These are phyloP conservation scores for Chlorella sorokiniana DNA, from an alignment of 139 green algal species.

Conservation along the genomic window DNA sequence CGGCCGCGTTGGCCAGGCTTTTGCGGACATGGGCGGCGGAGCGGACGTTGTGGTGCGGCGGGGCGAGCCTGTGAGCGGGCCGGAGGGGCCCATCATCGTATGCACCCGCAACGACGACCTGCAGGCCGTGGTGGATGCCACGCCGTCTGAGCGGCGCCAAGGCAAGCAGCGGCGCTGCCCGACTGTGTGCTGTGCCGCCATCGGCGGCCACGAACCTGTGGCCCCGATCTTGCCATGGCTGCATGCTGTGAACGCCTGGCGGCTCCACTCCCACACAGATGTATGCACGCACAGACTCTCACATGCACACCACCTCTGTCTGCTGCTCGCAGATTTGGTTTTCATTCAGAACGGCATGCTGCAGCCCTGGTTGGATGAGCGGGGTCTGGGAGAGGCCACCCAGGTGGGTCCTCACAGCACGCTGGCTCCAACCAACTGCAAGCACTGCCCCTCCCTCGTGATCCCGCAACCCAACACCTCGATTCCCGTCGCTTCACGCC, in stretches of 20 bases:
- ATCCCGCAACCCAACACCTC: neutral
- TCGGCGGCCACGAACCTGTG: too few species aligned
- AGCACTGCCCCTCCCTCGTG: neutral
- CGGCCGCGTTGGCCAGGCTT: constrained; percentile 81
- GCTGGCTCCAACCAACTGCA: neutral
- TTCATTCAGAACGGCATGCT: constrained; percentile 99
- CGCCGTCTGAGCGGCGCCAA: constrained; percentile 60
- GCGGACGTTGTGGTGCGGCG: constrained; percentile 72
- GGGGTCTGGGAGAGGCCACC: constrained; percentile 85
- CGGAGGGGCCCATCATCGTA: constrained; percentile 83
- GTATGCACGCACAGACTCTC: neutral
- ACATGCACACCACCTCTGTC: neutral
- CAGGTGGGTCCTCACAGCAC: constrained; percentile 60
- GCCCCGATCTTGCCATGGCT: too few species aligned
- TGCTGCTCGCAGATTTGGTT: constrained; percentile 85
- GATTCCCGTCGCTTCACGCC: neutral
- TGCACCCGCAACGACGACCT: constrained; percentile 91
- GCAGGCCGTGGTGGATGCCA: constrained; percentile 72
- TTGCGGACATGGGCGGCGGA: constrained; percentile 74
- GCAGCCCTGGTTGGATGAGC: constrained; percentile 89
- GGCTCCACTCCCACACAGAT: too few species aligned
- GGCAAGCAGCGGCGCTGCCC: constrained; percentile 44
- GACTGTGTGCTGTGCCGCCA: neutral
- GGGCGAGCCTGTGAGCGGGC: constrained; percentile 53
- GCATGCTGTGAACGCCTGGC: too few species aligned